Percentiles rank a stretch among this genome's conserved stretches.
These are phyloP conservation scores for Coniophora puteana DNA, from an alignment of 1,284 basidiomycete genomes.

Conservation along the genomic window DNA sequence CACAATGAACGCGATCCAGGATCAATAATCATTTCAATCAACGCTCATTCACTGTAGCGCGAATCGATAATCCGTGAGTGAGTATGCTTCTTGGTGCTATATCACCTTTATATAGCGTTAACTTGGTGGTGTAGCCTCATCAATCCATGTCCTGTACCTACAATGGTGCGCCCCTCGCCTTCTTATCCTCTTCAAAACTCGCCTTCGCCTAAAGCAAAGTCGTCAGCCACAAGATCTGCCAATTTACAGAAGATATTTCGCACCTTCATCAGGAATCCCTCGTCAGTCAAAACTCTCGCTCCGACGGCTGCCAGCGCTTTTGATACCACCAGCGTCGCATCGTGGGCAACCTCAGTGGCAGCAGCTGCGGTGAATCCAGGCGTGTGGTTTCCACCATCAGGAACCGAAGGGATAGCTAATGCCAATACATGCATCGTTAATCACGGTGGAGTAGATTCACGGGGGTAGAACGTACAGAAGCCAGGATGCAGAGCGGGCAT, in stretches of 20 bases:
- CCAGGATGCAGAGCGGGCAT: constrained; percentile 45
- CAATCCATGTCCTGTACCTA: too few species aligned
- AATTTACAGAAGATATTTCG: background rate
- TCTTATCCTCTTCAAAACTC: constrained; percentile 24
- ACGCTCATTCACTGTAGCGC: too few species aligned
- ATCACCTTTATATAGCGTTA: too few species aligned
- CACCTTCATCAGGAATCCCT: constrained; percentile 24
- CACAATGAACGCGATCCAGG: too few species aligned
- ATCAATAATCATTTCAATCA: too few species aligned
- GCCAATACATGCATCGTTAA: background rate
- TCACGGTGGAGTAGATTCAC: constrained; percentile 1
- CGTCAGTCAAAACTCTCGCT: constrained; percentile 53
- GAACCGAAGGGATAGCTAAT: constrained; percentile 52
- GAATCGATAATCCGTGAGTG: too few species aligned
- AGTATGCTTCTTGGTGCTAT: too few species aligned
- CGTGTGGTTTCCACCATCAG: constrained; percentile 64
- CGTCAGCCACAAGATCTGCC: constrained; percentile 1
- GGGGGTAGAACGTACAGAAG: constrained; percentile 32
- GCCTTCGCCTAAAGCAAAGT: constrained; percentile 19
- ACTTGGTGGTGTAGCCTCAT: too few species aligned
- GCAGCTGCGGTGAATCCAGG: constrained; percentile 53
- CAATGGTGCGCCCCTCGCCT: constrained; percentile 3
- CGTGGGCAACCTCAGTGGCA: constrained; percentile 50
- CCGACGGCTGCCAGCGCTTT: constrained; percentile 60
- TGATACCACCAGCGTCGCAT: constrained; percentile 49